A percentile compares a stretch with the other conserved stretches of the same genome.
These are phyloP conservation scores for Mariannaea elegans DNA, from an alignment of 2,329 filamentous ascomycete species.

Conservation along the genomic window DNA sequence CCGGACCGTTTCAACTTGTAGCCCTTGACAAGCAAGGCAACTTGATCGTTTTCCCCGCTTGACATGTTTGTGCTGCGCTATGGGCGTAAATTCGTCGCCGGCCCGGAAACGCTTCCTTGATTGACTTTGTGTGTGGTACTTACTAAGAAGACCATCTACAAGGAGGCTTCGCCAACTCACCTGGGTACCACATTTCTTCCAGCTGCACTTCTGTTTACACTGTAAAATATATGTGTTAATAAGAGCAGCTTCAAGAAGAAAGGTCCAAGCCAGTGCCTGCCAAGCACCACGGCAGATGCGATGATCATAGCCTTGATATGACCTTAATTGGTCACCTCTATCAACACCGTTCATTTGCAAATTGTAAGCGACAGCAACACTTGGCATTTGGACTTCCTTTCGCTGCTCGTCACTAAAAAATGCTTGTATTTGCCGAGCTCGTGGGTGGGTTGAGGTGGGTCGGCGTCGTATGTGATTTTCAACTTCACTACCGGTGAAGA, in stretches of 20 bases:
- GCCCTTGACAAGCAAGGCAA: neutral
- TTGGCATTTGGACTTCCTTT: conserved; percentile 9
- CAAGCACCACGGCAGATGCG: too few species aligned
- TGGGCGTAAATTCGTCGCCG: neutral
- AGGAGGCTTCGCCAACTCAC: conserved; percentile 8
- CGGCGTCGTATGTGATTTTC: neutral
- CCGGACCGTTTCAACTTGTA: neutral
- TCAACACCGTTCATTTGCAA: too few species aligned
- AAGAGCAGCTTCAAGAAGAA: conserved; percentile 23
- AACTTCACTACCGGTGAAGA: conserved; percentile 5
- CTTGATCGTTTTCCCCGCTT: neutral
- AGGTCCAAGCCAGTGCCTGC: conserved; percentile 26
- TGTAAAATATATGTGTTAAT: conserved; percentile 21
- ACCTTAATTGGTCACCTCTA: conserved; percentile 19
- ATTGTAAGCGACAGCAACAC: conserved; percentile 17
- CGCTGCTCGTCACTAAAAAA: conserved; percentile 19
- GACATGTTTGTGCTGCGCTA: neutral
- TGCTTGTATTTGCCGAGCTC: conserved; percentile 1
- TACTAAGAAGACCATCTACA: neutral
- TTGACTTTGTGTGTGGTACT: neutral
- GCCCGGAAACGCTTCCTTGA: neutral
- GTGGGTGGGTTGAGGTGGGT: neutral
- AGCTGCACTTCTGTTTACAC: neutral
- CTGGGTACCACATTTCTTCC: neutral
- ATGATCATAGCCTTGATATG: conserved; percentile 9